Conservation (phyloP, 2,329 filamentous ascomycete genomes). For the Akanthomyces uredinophilus region DNA sequence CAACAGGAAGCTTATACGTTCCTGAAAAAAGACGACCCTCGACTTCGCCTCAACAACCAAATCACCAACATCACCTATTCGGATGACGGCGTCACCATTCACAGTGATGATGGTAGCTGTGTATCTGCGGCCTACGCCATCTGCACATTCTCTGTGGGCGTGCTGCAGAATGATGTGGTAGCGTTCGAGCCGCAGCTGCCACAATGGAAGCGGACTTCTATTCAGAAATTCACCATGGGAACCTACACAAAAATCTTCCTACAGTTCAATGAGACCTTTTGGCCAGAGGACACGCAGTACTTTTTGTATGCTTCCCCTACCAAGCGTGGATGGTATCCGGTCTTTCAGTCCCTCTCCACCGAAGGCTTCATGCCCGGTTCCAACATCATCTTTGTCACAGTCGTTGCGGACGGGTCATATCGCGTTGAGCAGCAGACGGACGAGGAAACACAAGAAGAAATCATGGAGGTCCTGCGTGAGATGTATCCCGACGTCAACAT, state of each 20-base stretch:
- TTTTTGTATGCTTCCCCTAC: constrained; percentile 41
- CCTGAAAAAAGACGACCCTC: constrained; percentile 47
- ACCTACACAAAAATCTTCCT: constrained; percentile 71
- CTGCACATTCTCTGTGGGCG: constrained; percentile 63
- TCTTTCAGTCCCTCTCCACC: constrained; percentile 59
- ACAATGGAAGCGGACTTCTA: constrained; percentile 58
- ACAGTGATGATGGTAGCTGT: constrained; percentile 49
- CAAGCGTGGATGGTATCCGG: constrained; percentile 42
- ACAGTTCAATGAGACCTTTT: constrained; percentile 64
- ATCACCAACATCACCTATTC: constrained; percentile 52
- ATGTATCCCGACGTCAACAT: constrained; percentile 57
- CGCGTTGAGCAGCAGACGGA: constrained; percentile 55
- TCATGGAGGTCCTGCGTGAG: constrained; percentile 49
- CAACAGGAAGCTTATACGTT: constrained; percentile 53
- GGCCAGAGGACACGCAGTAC: constrained; percentile 42
- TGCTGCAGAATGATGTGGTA: constrained; percentile 58
- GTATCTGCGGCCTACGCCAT: constrained; percentile 58
- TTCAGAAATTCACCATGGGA: constrained; percentile 62
- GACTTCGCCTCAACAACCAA: constrained; percentile 53
- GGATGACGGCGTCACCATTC: constrained; percentile 46
- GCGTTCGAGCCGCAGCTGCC: constrained; percentile 55
- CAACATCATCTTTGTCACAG: constrained; percentile 62
- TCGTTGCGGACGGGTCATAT: constrained; percentile 52
- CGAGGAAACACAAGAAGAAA: constrained; percentile 51
- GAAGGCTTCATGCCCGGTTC: constrained; percentile 55